These are phyloP conservation scores for Corrigiola litoralis DNA, from an alignment of 179 eudicot species.

Conservation along the genomic window DNA sequence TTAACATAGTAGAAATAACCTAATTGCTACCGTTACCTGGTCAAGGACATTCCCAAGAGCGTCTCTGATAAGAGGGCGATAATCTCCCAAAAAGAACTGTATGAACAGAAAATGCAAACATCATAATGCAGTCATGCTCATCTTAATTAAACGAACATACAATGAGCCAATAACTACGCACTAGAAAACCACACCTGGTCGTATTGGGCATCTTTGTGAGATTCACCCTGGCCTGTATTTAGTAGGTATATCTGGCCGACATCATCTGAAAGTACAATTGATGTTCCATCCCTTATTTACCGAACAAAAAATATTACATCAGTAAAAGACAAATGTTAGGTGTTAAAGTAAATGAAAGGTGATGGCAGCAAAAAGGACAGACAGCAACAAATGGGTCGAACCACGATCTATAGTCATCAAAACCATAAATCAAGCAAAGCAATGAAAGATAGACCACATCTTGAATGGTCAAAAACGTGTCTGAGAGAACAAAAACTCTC, in stretches of 20 bases:
- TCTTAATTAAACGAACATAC: constrained; percentile 3
- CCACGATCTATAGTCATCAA: background rate
- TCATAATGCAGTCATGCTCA: constrained; percentile 18
- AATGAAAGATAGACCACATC: background rate
- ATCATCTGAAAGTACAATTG: constrained; percentile 93
- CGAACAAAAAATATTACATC: constrained; percentile 15
- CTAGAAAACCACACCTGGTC: constrained; percentile 60
- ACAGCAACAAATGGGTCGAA: background rate
- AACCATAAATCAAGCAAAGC: background rate
- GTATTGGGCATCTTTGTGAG: constrained; percentile 83
- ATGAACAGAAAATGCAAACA: constrained; percentile 10
- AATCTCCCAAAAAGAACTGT: constrained; percentile 96
- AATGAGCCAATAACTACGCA: background rate
- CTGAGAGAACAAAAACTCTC: background rate
- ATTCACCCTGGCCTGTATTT: constrained; percentile 88
- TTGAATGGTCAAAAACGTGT: constrained; percentile 1
- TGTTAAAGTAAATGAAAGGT: background rate
- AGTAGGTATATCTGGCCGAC: constrained; percentile 83
- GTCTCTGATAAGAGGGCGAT: constrained; percentile 88
- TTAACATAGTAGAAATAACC: background rate
- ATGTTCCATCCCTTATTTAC: constrained; percentile 87
- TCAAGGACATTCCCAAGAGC: constrained; percentile 80
- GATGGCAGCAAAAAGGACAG: background rate
- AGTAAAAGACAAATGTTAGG: constrained; percentile 2
- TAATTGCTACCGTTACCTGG: constrained; percentile 51